Evolutionary conservation across 2,329 filamentous ascomycete genomes (phyloP).

Genomic region (Colletotrichum liriopes): DNA sequence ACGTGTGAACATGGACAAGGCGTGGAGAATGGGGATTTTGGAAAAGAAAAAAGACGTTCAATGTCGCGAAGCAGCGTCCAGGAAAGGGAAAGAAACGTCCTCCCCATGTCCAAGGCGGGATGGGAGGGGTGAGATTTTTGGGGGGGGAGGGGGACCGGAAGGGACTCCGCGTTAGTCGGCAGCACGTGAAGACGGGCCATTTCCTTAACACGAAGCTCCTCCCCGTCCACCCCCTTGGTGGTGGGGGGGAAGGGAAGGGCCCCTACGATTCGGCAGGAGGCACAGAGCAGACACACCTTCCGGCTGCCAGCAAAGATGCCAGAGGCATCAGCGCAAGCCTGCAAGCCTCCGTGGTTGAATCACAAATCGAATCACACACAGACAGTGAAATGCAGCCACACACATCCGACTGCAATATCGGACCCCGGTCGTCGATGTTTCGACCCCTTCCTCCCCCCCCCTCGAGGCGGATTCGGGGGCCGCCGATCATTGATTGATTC

Average conservation of each 20-base stretch:
- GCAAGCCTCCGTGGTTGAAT: too few relatives aligned
- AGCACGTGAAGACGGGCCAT: not conserved
- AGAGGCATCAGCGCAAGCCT: too few relatives aligned
- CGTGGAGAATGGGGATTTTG: slow-evolving; percentile 35
- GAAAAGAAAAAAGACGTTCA: not conserved
- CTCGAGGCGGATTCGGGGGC: slow-evolving; percentile 11
- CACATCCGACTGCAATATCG: too few relatives aligned
- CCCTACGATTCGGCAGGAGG: not conserved
- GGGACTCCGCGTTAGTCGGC: slow-evolving; percentile 31
- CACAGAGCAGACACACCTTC: not conserved
- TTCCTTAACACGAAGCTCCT: not conserved
- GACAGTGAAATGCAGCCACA: too few relatives aligned
- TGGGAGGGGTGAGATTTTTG: slow-evolving; percentile 1
- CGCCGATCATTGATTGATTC: slow-evolving; percentile 30
- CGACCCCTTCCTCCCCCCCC: not conserved
- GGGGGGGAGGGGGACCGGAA: slow-evolving; percentile 1
- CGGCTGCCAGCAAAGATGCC: too few relatives aligned
- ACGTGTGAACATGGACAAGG: not conserved
- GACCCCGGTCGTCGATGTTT: not conserved
- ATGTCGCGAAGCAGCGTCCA: not conserved
- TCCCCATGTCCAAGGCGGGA: slow-evolving; percentile 2
- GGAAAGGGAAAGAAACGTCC: not conserved
- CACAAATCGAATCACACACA: too few relatives aligned
- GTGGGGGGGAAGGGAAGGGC: not conserved
- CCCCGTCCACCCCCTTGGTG: not conserved